Conservation (phyloP, 2,329 filamentous ascomycete genomes). For the Paraphoma sp. region DNA sequence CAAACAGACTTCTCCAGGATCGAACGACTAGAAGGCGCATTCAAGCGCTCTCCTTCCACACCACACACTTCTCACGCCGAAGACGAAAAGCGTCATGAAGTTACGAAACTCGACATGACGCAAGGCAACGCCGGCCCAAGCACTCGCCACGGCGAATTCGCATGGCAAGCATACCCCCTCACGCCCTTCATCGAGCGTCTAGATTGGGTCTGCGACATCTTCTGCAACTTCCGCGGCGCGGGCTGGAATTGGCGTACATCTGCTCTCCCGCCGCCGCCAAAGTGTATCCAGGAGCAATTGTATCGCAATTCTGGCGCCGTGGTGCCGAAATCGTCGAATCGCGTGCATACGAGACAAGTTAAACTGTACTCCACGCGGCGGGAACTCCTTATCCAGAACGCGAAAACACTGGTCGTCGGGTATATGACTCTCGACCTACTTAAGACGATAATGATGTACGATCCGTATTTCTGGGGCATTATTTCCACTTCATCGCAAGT, state of each 20-base stretch:
- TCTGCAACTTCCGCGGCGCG: conserved; percentile 65
- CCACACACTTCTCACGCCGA: not conserved
- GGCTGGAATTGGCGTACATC: conserved; percentile 66
- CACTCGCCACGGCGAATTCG: conserved; percentile 46
- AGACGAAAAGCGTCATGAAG: not conserved
- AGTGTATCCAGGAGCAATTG: conserved; percentile 48
- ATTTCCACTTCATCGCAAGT: conserved; percentile 48
- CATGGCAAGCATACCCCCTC: conserved; percentile 62
- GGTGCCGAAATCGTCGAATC: conserved; percentile 24
- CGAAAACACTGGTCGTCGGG: conserved; percentile 55
- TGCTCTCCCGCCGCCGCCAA: conserved; percentile 54
- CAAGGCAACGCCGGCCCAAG: conserved; percentile 32
- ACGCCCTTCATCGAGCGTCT: conserved; percentile 58
- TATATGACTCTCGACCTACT: conserved; percentile 75
- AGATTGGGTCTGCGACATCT: conserved; percentile 64
- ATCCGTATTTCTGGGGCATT: conserved; percentile 76
- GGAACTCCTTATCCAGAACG: conserved; percentile 42
- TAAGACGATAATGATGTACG: conserved; percentile 72
- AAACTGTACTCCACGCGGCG: conserved; percentile 42
- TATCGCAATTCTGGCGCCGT: conserved; percentile 28
- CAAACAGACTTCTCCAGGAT: conserved; percentile 64
- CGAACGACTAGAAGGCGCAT: conserved; percentile 50
- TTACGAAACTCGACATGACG: conserved; percentile 2
- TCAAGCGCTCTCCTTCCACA: conserved; percentile 7
- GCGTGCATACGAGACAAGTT: conserved; percentile 43